Percentiles rank a stretch among this genome's conserved stretches.
Evolutionary conservation across 805 yeast species (phyloP).

Genomic region (Saturnispora quitensis): DNA sequence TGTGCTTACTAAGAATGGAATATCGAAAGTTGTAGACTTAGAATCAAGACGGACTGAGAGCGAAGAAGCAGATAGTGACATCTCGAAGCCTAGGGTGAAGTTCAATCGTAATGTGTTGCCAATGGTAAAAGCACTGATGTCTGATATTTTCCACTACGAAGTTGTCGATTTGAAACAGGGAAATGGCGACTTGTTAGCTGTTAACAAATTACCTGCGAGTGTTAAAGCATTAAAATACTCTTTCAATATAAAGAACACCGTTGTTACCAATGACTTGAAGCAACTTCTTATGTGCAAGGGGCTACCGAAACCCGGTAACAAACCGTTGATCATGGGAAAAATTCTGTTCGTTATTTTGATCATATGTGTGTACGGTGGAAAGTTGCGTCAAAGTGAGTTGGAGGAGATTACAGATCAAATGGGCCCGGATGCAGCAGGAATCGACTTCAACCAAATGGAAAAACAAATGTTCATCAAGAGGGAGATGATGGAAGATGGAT

Average conservation of each 20-base stretch:
- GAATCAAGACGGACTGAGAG: slow-evolving; percentile 17
- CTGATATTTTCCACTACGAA: slow-evolving; percentile 19
- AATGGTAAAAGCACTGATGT: background rate
- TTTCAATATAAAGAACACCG: slow-evolving; percentile 9
- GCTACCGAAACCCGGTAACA: slow-evolving; percentile 21
- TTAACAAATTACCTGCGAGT: slow-evolving; percentile 16
- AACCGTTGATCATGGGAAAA: slow-evolving; percentile 20
- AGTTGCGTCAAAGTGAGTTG: slow-evolving; percentile 22
- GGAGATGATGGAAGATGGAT: background rate
- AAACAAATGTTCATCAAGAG: background rate
- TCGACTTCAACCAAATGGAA: background rate
- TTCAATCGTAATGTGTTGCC: slow-evolving; percentile 22
- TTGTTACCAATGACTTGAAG: slow-evolving; percentile 5
- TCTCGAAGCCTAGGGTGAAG: slow-evolving; percentile 18
- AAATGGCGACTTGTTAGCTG: slow-evolving; percentile 21
- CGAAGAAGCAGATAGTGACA: background rate
- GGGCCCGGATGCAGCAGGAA: background rate
- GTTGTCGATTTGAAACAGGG: slow-evolving; percentile 14
- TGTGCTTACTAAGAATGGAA: slow-evolving; percentile 11
- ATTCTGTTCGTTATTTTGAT: slow-evolving; percentile 20
- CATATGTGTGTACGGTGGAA: slow-evolving; percentile 22
- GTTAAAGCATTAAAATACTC: slow-evolving; percentile 19
- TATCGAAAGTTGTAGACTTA: slow-evolving; percentile 22
- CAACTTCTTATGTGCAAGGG: slow-evolving; percentile 12
- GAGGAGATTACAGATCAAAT: slow-evolving; percentile 12